phyloP scores from a whole-genome alignment of 495 filamentous ascomycete species.

The Trichoderma asperelloides region DNA sequence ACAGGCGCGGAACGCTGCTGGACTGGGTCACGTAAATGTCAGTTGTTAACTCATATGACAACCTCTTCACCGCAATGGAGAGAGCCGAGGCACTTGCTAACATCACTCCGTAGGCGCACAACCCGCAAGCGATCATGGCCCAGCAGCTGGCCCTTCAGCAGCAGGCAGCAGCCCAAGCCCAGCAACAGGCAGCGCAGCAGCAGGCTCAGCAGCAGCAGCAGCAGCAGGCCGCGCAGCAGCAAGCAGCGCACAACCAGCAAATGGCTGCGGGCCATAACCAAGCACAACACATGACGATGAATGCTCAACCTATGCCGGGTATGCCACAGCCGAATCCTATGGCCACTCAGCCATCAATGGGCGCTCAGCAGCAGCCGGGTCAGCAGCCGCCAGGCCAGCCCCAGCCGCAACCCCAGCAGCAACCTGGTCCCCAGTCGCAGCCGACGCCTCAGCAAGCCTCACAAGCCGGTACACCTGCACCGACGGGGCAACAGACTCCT shows the following conservation, averaged over 20 bases:
- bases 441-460: slow-evolving; percentile 26
- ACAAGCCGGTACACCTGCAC: slow-evolving; percentile 20
- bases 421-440: slow-evolving; percentile 20
- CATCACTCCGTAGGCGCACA: background rate
- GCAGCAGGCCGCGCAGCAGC: slow-evolving; percentile 34
- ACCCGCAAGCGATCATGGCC: slow-evolving; percentile 19
- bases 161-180: slow-evolving; percentile 24
- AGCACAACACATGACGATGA: slow-evolving; percentile 10
- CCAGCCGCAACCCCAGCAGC: slow-evolving; percentile 34
- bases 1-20: slow-evolving; percentile 39
- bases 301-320: background rate
- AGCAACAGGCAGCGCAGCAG: slow-evolving; percentile 39
- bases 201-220: slow-evolving; percentile 33
- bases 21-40: slow-evolving; percentile 15
- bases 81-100: slow-evolving; percentile 18
- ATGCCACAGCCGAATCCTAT: slow-evolving; percentile 9
- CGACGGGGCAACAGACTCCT: slow-evolving; percentile 18
- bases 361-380: slow-evolving; percentile 29
- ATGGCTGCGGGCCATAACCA: slow-evolving; percentile 10
- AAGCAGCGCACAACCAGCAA: slow-evolving; percentile 37
- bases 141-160: slow-evolving; percentile 32
- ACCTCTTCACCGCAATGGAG: slow-evolving; percentile 17
- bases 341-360: background rate
- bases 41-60: background rate
- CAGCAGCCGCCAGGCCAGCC: slow-evolving; percentile 44